These are phyloP conservation scores for Marasmius oreades DNA, from an alignment of 1,284 basidiomycete species.

Conservation along the genomic window DNA sequence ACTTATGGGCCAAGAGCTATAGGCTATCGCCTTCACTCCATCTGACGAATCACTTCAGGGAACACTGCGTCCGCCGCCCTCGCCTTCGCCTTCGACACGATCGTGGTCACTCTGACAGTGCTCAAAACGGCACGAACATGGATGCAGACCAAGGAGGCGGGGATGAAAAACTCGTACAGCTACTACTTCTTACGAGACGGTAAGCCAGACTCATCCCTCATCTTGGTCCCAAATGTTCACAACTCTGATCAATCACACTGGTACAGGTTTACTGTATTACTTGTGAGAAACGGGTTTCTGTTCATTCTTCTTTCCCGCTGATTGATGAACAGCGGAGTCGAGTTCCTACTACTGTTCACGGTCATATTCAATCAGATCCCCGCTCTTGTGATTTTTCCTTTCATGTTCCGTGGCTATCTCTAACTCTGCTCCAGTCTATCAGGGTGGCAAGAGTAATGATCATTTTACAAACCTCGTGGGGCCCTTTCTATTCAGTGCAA, in stretches of 20 bases:
- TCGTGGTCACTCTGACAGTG: not conserved
- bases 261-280: not conserved
- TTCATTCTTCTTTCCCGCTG: not conserved
- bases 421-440: not conserved
- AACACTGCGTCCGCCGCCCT: conserved; percentile 2
- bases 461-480: conserved; percentile 3
- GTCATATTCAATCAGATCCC: conserved; percentile 4
- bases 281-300: not conserved
- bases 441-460: conserved; percentile 4
- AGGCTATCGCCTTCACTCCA: not conserved
- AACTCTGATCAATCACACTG: not conserved
- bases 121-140: not conserved
- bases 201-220: not conserved
- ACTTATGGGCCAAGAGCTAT: too few species aligned
- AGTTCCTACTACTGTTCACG: not conserved
- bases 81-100: not conserved
- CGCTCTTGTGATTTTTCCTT: not conserved
- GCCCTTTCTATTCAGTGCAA: not conserved
- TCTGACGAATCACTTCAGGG: not conserved
- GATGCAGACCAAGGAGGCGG: not conserved
- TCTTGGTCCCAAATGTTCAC: not conserved
- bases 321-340: not conserved
- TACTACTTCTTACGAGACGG: conserved; percentile 1
- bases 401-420: too few species aligned
- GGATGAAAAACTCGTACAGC: conserved; percentile 1